Conservation (phyloP, 352 stramenopile genomes). For the Stramenopiles sp. region DNA sequence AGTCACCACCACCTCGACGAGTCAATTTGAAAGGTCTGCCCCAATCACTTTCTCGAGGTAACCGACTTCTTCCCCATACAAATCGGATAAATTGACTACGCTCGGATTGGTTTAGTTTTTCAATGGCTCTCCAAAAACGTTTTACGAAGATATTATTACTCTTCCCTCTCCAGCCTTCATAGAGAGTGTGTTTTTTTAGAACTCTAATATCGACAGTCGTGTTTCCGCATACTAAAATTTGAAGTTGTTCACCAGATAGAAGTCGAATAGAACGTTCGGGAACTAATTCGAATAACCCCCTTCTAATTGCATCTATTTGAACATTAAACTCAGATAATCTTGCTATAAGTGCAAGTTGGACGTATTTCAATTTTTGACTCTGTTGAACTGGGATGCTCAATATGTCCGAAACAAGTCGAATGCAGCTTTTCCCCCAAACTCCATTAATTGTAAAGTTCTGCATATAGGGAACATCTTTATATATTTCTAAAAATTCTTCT, state of each 20-base stretch:
- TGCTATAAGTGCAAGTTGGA: not conserved
- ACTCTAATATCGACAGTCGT: conserved; percentile 23
- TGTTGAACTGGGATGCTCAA: no score
- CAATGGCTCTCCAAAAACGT: conserved; percentile 11
- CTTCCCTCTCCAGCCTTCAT: conserved; percentile 19
- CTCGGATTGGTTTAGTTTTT: conserved; percentile 38
- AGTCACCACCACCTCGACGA: conserved; percentile 39
- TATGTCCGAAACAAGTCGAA: no score
- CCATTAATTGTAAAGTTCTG: not conserved
- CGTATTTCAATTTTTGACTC: not conserved
- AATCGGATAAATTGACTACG: conserved; percentile 42
- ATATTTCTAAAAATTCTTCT: conserved; percentile 4
- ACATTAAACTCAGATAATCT: conserved; percentile 22
- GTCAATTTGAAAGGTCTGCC: conserved; percentile 50
- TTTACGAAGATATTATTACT: conserved; percentile 16
- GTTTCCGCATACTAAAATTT: conserved; percentile 24
- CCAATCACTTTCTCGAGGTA: conserved; percentile 28
- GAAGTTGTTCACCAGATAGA: conserved; percentile 24
- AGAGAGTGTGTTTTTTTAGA: conserved; percentile 24
- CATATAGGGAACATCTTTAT: not conserved
- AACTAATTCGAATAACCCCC: conserved; percentile 19
- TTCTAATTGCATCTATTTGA: conserved; percentile 19
- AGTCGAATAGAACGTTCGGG: conserved; percentile 21
- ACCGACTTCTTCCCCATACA: conserved; percentile 43
- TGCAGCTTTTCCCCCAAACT: not conserved